phyloP scores from a whole-genome alignment of 768 basidiomycete species.

The Amylocystis lapponica region DNA sequence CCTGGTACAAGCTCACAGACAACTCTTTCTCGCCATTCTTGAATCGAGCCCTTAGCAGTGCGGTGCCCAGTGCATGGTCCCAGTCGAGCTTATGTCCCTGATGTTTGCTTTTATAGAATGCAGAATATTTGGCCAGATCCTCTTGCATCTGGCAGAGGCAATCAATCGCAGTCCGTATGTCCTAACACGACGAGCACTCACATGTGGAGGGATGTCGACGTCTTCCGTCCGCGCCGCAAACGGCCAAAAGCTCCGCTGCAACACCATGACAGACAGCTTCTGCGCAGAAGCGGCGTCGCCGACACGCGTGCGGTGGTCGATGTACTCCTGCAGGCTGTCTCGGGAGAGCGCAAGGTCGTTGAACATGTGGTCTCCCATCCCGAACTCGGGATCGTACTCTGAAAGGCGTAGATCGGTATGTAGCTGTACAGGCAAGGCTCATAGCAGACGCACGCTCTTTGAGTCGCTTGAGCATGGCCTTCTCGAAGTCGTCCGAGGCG shows the following conservation, averaged over 20 bases:
- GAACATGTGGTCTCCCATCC: constrained; percentile 94
- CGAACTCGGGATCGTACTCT: constrained; percentile 97
- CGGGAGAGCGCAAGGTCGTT: constrained; percentile 77
- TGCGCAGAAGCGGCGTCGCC: constrained; percentile 27
- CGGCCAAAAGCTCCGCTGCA: constrained; percentile 90
- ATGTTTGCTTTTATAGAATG: constrained; percentile 78
- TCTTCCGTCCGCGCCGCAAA: constrained; percentile 49
- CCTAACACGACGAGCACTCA: constrained; percentile 27
- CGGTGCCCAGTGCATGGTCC: constrained; percentile 85
- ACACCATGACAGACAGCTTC: constrained; percentile 69
- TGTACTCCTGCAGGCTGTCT: constrained; percentile 66
- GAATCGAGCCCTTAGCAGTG: constrained; percentile 69
- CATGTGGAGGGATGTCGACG: constrained; percentile 48
- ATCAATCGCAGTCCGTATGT: constrained; percentile 2
- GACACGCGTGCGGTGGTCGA: constrained; percentile 34
- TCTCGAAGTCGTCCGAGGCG: constrained; percentile 85
- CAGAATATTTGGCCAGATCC: constrained; percentile 54
- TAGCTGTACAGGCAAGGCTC: not conserved
- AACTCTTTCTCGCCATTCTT: constrained; percentile 72
- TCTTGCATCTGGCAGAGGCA: constrained; percentile 55
- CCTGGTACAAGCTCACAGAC: constrained; percentile 87
- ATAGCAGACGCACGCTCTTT: constrained; percentile 77
- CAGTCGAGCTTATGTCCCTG: constrained; percentile 72
- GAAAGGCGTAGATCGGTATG: constrained; percentile 4
- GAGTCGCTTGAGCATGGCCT: constrained; percentile 76